Conservation (phyloP, 257 asterid genomes). For the Plantago elongata region DNA sequence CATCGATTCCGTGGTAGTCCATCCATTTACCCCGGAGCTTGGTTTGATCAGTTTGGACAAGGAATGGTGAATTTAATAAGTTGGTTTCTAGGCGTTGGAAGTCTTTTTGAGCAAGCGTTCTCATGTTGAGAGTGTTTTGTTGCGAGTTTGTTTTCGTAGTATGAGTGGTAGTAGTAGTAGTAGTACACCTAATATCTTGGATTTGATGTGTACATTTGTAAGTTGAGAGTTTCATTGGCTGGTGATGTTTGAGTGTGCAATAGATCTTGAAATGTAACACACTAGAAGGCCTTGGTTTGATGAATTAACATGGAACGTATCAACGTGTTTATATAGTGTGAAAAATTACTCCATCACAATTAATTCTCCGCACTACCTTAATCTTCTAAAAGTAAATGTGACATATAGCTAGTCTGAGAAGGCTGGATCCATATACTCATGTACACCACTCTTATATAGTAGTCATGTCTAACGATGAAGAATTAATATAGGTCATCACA, state of each 20-base stretch:
- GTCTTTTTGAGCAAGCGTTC: slow-evolving; percentile 15
- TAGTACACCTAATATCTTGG: slow-evolving; percentile 17
- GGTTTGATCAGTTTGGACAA: slow-evolving; percentile 1
- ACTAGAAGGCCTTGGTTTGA: too few relatives aligned
- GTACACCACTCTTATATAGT: too few relatives aligned
- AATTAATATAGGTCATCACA: too few relatives aligned
- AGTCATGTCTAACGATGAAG: too few relatives aligned
- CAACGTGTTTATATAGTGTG: slow-evolving; percentile 33
- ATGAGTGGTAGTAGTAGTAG: background rate
- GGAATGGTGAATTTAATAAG: background rate
- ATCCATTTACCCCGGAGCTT: slow-evolving; percentile 45
- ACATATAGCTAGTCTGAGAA: too few relatives aligned
- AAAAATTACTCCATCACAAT: slow-evolving; percentile 11
- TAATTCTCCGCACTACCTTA: too few relatives aligned
- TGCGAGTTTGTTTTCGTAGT: slow-evolving; percentile 11
- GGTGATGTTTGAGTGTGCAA: background rate
- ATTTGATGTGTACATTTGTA: slow-evolving; percentile 34
- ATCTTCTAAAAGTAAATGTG: too few relatives aligned
- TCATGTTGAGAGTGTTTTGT: slow-evolving; percentile 13
- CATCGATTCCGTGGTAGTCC: slow-evolving; percentile 64
- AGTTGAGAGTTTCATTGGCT: slow-evolving; percentile 39
- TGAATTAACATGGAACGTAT: background rate
- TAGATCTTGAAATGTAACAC: too few relatives aligned
- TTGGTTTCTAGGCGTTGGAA: slow-evolving; percentile 8
- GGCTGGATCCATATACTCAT: too few relatives aligned